Conservation (phyloP, 495 filamentous ascomycete species). For the Physcia stellaris region DNA sequence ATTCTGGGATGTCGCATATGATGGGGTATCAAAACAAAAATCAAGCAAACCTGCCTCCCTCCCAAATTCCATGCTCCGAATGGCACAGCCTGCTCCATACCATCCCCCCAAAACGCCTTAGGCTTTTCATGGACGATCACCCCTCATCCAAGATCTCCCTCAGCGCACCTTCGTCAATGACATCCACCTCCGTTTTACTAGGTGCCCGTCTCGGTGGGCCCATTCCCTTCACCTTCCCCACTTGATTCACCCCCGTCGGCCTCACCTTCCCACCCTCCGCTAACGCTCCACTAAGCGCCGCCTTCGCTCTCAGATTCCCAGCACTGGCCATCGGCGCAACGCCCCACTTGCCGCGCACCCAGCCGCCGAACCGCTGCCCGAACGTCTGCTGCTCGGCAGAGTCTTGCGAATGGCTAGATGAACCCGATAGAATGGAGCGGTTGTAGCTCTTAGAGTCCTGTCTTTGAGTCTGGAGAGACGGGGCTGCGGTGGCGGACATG, state of each 20-base stretch:
- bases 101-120: too few species aligned
- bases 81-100: too few species aligned
- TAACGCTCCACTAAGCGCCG: slow-evolving; percentile 4
- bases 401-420: too few species aligned
- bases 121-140: too few species aligned
- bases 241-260: slow-evolving; percentile 33
- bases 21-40: too few species aligned
- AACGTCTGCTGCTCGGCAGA: slow-evolving; percentile 25
- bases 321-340: slow-evolving; percentile 23
- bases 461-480: too few species aligned
- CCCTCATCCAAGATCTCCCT: slow-evolving; percentile 3
- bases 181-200: not conserved
- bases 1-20: too few species aligned
- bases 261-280: slow-evolving; percentile 18
- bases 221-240: slow-evolving; percentile 24
- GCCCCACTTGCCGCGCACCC: slow-evolving; percentile 43
- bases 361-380: slow-evolving; percentile 36
- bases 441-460: too few species aligned
- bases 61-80: too few species aligned
- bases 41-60: too few species aligned
- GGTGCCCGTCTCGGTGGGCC: not conserved
- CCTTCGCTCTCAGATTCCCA: slow-evolving; percentile 9
- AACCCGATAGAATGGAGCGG: slow-evolving; percentile 12
- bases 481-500: slow-evolving; percentile 21
- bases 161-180: not conserved